These are phyloP conservation scores for Cercospora citrullina DNA, from an alignment of 2,329 filamentous ascomycete genomes.

Conservation along the genomic window DNA sequence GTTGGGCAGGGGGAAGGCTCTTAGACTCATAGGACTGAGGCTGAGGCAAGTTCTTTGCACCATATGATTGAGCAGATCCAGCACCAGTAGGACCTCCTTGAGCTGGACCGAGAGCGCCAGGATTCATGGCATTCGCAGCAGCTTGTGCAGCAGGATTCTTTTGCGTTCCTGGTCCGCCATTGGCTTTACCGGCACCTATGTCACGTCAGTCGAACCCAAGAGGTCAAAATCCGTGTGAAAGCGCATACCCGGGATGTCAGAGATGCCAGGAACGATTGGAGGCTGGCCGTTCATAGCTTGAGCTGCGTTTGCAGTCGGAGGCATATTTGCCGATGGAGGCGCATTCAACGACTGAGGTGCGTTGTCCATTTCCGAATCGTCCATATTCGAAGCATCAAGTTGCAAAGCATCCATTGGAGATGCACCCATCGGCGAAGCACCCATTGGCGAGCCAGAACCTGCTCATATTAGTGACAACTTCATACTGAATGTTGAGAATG, in stretches of 20 bases:
- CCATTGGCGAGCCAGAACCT: background rate
- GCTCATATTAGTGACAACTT: background rate
- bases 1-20: background rate
- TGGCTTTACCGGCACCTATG: background rate
- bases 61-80: background rate
- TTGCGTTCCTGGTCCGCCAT: background rate
- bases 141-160: constrained; percentile 40
- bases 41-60: background rate
- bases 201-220: background rate
- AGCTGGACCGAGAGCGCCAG: background rate
- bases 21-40: background rate
- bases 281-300: background rate
- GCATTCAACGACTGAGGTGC: background rate
- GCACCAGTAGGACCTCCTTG: background rate
- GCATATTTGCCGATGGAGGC: background rate
- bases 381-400: background rate
- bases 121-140: constrained; percentile 42
- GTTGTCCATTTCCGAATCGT: background rate
- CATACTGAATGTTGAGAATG: background rate
- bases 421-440: background rate
- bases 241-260: background rate
- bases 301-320: background rate
- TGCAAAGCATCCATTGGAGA: background rate
- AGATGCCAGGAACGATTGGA: background rate
- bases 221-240: background rate